Conservation (phyloP, 345 rosid species). For the Clarkia xantiana region DNA sequence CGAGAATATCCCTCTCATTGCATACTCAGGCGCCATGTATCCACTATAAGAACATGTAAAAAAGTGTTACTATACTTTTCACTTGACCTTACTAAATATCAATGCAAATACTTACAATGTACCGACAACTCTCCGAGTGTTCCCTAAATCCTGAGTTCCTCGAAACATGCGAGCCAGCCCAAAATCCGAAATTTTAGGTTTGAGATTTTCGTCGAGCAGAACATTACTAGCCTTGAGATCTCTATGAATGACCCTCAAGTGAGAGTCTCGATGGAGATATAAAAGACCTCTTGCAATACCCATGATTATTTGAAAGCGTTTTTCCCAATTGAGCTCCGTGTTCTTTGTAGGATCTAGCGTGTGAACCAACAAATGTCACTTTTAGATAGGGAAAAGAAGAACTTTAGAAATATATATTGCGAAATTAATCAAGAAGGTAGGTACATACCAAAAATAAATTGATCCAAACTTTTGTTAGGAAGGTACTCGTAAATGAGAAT, state of each 20-base stretch:
- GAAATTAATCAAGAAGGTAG: too few species aligned
- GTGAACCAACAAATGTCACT: too few species aligned
- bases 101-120: constrained; percentile 6
- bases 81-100: background rate
- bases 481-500: constrained; percentile 39
- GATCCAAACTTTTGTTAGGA: constrained; percentile 19
- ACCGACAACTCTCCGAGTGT: constrained; percentile 16
- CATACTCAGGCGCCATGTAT: too few species aligned
- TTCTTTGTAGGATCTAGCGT: background rate
- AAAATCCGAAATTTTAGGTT: constrained; percentile 27
- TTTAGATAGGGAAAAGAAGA: too few species aligned
- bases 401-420: background rate
- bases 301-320: constrained; percentile 12
- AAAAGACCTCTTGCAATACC: constrained; percentile 24
- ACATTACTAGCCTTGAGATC: constrained; percentile 22
- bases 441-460: constrained; percentile 14
- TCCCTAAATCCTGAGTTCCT: constrained; percentile 7
- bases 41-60: background rate
- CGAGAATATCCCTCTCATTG: too few species aligned
- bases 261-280: constrained; percentile 21
- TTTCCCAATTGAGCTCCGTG: constrained; percentile 17
- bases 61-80: too few species aligned
- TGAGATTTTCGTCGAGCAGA: constrained; percentile 15
- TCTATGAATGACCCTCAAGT: constrained; percentile 17
- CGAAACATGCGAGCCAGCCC: constrained; percentile 18